These are phyloP conservation scores for Podaxis sp. DNA, from an alignment of 768 basidiomycete species.

Conservation along the genomic window DNA sequence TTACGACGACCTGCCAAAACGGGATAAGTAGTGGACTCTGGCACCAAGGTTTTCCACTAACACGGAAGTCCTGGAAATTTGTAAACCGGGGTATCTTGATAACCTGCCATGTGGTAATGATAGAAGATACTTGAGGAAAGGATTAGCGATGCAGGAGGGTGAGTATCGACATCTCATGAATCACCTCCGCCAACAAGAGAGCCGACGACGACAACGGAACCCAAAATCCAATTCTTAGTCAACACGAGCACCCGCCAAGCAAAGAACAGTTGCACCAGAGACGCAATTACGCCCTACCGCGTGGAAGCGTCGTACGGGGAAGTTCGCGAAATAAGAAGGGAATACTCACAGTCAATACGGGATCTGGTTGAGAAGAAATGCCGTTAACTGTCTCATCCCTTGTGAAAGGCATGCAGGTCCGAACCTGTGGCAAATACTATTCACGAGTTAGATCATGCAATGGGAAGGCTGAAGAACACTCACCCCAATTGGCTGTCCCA, in stretches of 20 bases:
- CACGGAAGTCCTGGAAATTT: conserved; percentile 18
- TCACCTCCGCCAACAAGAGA: conserved; percentile 17
- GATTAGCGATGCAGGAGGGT: neutral
- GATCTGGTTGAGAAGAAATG: conserved; percentile 7
- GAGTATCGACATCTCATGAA: neutral
- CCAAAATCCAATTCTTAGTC: conserved; percentile 16
- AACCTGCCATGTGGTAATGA: conserved; percentile 16
- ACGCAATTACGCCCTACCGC: conserved; percentile 15
- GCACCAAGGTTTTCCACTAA: neutral
- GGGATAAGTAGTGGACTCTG: neutral
- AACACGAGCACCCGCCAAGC: conserved; percentile 17
- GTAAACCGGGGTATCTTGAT: conserved; percentile 14
- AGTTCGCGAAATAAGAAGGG: neutral
- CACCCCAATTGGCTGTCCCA: conserved; percentile 26
- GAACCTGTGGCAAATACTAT: conserved; percentile 41
- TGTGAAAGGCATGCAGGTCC: neutral
- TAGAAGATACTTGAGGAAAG: conserved; percentile 3
- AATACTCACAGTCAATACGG: conserved; percentile 14
- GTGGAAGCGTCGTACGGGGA: neutral
- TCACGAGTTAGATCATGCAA: neutral
- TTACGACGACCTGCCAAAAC: conserved; percentile 15
- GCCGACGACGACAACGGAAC: neutral
- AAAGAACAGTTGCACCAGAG: conserved; percentile 17
- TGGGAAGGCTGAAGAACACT: conserved; percentile 5
- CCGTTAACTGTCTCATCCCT: neutral